Conservation (phyloP, 192 early-diverging fungal species). For the Dispira simplex region DNA sequence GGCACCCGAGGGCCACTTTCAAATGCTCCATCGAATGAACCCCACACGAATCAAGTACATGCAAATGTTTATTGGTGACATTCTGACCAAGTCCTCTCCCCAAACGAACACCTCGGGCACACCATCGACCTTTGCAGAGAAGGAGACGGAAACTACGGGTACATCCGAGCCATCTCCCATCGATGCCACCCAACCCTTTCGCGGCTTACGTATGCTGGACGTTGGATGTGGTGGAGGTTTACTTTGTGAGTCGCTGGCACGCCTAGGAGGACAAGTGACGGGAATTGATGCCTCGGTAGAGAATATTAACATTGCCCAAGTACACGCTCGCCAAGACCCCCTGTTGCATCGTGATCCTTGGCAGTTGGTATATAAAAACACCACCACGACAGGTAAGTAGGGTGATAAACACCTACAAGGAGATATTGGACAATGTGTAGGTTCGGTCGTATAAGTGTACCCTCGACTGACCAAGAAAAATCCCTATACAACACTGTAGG, state of each 20-base stretch:
- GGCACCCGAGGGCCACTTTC: slow-evolving; percentile 73
- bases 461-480: not conserved
- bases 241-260: slow-evolving; percentile 67
- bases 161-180: not conserved
- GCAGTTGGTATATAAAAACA: slow-evolving; percentile 39
- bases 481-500: not conserved
- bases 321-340: slow-evolving; percentile 58
- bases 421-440: slow-evolving; percentile 4
- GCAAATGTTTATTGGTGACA: slow-evolving; percentile 24
- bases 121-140: not conserved
- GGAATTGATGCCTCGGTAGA: slow-evolving; percentile 80
- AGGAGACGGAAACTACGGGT: not conserved
- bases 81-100: slow-evolving; percentile 3
- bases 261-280: slow-evolving; percentile 52
- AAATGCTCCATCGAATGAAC: slow-evolving; percentile 69
- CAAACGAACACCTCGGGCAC: not conserved
- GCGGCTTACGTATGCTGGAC: slow-evolving; percentile 52
- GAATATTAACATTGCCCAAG: slow-evolving; percentile 62
- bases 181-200: not conserved
- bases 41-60: slow-evolving; percentile 60
- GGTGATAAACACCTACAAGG: slow-evolving; percentile 22
- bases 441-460: not conserved
- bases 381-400: slow-evolving; percentile 38
- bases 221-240: slow-evolving; percentile 93
- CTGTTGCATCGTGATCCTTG: slow-evolving; percentile 28